Percentiles rank a stretch among this genome's conserved stretches.
Evolutionary conservation across 495 filamentous ascomycete species (phyloP).

Genomic region (Aspergillus biplanus): DNA sequence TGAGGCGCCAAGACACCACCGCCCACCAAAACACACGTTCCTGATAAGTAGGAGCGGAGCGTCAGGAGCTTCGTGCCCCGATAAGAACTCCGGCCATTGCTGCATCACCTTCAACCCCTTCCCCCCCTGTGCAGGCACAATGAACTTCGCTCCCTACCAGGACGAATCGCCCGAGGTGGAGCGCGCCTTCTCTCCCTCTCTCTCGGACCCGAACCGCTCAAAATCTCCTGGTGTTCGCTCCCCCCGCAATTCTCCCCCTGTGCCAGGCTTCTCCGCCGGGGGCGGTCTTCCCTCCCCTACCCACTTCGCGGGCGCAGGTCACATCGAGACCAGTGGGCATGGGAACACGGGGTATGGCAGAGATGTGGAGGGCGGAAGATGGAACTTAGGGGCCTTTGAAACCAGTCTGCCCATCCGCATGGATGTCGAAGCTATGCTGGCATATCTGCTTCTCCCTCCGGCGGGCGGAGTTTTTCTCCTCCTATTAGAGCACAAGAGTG

Average conservation of each 20-base stretch:
- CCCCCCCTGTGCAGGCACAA: constrained; percentile 38
- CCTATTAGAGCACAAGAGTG: constrained; percentile 88
- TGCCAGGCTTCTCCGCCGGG: constrained; percentile 37
- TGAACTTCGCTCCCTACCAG: constrained; percentile 98
- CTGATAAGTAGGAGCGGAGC: constrained; percentile 24
- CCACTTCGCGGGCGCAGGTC: constrained; percentile 37
- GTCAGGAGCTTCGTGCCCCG: not conserved
- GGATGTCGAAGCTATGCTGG: constrained; percentile 88
- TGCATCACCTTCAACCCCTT: not conserved
- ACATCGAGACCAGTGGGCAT: constrained; percentile 27
- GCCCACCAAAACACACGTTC: constrained; percentile 13
- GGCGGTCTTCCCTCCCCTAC: constrained; percentile 45
- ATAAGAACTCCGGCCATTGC: constrained; percentile 9
- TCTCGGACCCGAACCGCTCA: constrained; percentile 44
- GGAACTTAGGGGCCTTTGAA: constrained; percentile 76
- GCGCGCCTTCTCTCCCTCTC: constrained; percentile 71
- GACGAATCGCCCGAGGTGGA: constrained; percentile 78
- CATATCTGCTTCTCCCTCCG: constrained; percentile 86
- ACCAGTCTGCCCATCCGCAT: constrained; percentile 78
- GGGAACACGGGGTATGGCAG: constrained; percentile 40
- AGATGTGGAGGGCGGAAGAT: constrained; percentile 56
- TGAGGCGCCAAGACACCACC: constrained; percentile 26
- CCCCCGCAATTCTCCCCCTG: constrained; percentile 34
- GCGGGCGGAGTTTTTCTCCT: constrained; percentile 84
- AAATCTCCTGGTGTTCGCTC: constrained; percentile 54